phyloP scores from a whole-genome alignment of 352 stramenopile genomes.

The Phytophthora megakarya region DNA sequence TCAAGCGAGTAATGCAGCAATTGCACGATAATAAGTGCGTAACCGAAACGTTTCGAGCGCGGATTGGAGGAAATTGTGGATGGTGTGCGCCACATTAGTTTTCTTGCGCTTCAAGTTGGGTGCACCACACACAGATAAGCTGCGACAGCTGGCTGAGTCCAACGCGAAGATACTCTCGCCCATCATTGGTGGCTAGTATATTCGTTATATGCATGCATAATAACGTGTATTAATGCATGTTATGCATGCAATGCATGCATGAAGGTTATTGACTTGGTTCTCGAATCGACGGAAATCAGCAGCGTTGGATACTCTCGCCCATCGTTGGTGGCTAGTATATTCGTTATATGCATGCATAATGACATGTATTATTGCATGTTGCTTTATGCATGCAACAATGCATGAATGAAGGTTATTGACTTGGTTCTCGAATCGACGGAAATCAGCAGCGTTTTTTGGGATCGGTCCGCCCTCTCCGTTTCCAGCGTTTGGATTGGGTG shows the following conservation, averaged over 20 bases:
- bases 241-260: no score
- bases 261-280: background rate
- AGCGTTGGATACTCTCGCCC: slow-evolving; percentile 1
- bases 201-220: background rate
- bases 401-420: background rate
- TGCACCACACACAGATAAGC: slow-evolving; percentile 2
- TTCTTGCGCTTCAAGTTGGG: no score
- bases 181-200: no score
- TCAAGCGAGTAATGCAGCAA: slow-evolving; percentile 16
- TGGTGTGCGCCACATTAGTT: background rate
- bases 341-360: background rate
- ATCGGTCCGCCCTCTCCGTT: slow-evolving; percentile 28
- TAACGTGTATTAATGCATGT: background rate
- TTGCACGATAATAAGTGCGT: slow-evolving; percentile 19
- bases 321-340: background rate
- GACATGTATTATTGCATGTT: background rate
- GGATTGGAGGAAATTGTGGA: slow-evolving; percentile 21
- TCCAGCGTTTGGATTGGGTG: slow-evolving; percentile 21
- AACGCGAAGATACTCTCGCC: slow-evolving; percentile 13
- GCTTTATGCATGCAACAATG: no score
- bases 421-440: slow-evolving; percentile 6
- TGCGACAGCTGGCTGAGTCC: slow-evolving; percentile 30
- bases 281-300: slow-evolving; percentile 3
- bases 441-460: background rate
- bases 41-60: slow-evolving; percentile 15